Base-by-base conservation (phyloP, 139 green algal genomes). In the Chlorella sp. region DNA sequence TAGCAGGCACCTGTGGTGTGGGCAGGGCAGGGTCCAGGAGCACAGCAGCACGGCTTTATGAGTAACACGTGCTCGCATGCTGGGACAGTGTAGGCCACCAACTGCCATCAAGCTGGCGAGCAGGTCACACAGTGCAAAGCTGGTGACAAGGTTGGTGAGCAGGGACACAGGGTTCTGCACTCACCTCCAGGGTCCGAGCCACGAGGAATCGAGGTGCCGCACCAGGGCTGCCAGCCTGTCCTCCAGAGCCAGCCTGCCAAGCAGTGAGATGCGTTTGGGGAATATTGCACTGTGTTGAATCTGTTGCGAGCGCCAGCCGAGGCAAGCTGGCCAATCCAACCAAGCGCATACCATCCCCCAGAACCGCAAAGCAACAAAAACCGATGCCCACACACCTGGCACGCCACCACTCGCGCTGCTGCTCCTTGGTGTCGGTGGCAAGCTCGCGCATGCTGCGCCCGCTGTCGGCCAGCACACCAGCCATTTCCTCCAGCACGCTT, bases 111-210 rank as follows among this genome's bases (percentile, higher is more conserved):
- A n/a, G n/a, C n/a, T n/a, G n/a, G n/a, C n/a, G n/a, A n/a, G n/a
- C n/a, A n/a, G 1, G 36, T 40, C 8, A 5, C 43, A 40, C 43
- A 38, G 26, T 11, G 28, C 7, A 3, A 3, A 64, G 73, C 36
- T 28, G 0, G 13, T 4, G 38, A 28, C 3, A 28, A 48, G 38
- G 16, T 46, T 19, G 8, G 19, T 14, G 13, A 75, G 65, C 9
- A 17, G 65, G 65, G 19, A 30, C n/a, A 73, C 65, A 40, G 28
- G 36, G 34, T 24, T 17, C 2, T 38, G 64, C 64, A 70, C 73
- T 46, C 86, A 94, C 56, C 85, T 82, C 93, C 93, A 96, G 74
- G 92, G 84, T 0, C 94, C 93, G 56, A 97, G 85, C 91, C 91
- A 95, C 28, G 72, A n/a, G 32, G 72, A 26, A n/a, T 92, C 90